Percentiles rank a stretch among this genome's conserved stretches.
Conservation (phyloP, 2,329 filamentous ascomycete genomes). For the Neopestalotiopsis sp. region DNA sequence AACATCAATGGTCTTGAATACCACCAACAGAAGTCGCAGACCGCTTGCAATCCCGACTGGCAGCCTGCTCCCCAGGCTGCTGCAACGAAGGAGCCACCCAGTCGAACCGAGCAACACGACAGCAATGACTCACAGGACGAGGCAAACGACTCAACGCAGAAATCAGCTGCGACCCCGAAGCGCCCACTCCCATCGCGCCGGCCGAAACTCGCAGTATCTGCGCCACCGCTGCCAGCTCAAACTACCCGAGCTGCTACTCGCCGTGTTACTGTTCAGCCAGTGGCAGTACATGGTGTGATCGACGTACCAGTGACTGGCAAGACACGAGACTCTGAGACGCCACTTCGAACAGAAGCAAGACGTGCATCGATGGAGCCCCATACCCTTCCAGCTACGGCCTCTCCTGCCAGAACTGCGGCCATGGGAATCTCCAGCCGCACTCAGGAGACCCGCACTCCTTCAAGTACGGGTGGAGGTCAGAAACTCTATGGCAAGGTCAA, state of each 20-base stretch:
- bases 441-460: neutral
- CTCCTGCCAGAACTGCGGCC: neutral
- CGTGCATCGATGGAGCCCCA: neutral
- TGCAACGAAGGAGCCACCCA: neutral
- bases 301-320: neutral
- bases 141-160: neutral
- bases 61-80: conserved; percentile 31
- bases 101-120: neutral
- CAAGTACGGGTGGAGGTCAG: neutral
- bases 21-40: conserved; percentile 59
- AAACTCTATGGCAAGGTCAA: conserved; percentile 6
- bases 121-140: neutral
- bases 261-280: conserved; percentile 1
- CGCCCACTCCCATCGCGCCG: conserved; percentile 6
- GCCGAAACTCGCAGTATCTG: conserved; percentile 18
- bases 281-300: conserved; percentile 14
- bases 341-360: neutral
- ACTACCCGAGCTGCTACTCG: neutral
- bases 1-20: conserved; percentile 64
- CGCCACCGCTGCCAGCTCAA: neutral
- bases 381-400: neutral
- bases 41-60: conserved; percentile 57
- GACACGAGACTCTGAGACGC: neutral
- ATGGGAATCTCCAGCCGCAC: neutral
- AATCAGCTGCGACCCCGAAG: neutral